Conservation (phyloP, 805 yeast genomes). For the Spathaspora hagerdaliae region DNA sequence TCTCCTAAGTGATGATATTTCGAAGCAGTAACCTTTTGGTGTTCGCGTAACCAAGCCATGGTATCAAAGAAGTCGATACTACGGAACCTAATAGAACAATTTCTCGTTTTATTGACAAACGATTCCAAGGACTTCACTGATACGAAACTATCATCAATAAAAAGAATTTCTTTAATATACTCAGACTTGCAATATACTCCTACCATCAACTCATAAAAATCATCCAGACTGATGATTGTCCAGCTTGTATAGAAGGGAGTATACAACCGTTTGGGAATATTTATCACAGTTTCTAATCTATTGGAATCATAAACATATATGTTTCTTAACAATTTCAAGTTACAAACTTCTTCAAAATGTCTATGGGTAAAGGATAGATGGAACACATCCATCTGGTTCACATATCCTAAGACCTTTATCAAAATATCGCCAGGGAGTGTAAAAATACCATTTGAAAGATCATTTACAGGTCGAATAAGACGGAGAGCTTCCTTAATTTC, state of each 20-base stretch:
- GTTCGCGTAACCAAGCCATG: background rate
- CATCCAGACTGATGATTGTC: background rate
- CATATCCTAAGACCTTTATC: constrained; percentile 1
- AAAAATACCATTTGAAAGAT: background rate
- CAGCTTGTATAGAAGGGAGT: background rate
- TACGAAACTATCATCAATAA: background rate
- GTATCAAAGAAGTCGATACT: background rate
- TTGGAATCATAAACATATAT: background rate
- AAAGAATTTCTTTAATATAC: no score
- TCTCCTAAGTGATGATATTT: background rate
- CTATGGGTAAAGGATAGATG: background rate
- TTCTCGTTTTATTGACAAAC: background rate
- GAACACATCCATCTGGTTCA: constrained; percentile 8
- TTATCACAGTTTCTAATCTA: background rate
- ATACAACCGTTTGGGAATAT: background rate
- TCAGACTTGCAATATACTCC: background rate
- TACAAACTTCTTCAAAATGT: background rate
- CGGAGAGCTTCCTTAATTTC: background rate
- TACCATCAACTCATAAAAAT: background rate
- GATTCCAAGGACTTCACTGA: background rate
- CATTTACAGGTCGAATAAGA: background rate
- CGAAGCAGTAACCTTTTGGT: background rate
- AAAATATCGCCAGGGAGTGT: constrained; percentile 8
- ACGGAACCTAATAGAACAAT: background rate
- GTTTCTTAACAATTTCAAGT: background rate